These are phyloP conservation scores for Lachnellula cervina DNA, from an alignment of 2,329 filamentous ascomycete genomes.

Conservation along the genomic window DNA sequence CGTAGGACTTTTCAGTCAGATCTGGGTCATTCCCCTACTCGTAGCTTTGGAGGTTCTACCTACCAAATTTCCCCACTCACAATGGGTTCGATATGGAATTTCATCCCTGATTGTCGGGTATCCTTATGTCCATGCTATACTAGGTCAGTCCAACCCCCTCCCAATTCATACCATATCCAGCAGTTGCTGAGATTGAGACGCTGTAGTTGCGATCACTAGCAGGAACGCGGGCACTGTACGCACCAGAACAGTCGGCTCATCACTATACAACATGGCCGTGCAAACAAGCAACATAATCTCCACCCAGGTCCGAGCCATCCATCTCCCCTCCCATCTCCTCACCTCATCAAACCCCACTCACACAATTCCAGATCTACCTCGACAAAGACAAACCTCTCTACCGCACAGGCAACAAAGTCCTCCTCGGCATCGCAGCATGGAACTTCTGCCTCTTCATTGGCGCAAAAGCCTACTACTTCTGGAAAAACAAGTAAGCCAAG, in stretches of 20 bases:
- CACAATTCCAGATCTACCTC: slow-evolving; percentile 37
- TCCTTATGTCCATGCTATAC: slow-evolving; percentile 22
- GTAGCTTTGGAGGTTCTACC: slow-evolving; percentile 27
- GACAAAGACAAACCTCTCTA: slow-evolving; percentile 47
- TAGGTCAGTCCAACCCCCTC: slow-evolving; percentile 32
- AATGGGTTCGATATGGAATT: slow-evolving; percentile 29
- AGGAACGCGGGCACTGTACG: slow-evolving; percentile 41
- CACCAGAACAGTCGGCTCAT: slow-evolving; percentile 41
- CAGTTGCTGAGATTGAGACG: background rate
- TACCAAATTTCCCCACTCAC: slow-evolving; percentile 8
- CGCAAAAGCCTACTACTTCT: slow-evolving; percentile 42
- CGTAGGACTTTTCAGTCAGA: slow-evolving; percentile 31
- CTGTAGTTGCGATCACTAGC: slow-evolving; percentile 37
- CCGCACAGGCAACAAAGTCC: slow-evolving; percentile 46
- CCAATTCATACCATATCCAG: too few relatives aligned
- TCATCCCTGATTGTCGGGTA: slow-evolving; percentile 24
- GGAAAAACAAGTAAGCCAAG: slow-evolving; percentile 26
- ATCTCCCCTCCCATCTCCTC: too few relatives aligned
- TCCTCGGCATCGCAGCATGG: slow-evolving; percentile 43
- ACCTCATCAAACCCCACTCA: background rate
- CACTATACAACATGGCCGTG: slow-evolving; percentile 52
- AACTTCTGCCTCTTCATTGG: slow-evolving; percentile 40
- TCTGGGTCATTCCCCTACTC: slow-evolving; percentile 37
- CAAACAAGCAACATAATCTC: slow-evolving; percentile 9
- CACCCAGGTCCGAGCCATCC: background rate